Percentiles rank a stretch among this genome's conserved stretches.
These are phyloP conservation scores for Lachnellula occidentalis DNA, from an alignment of 2,329 filamentous ascomycete species.

Conservation along the genomic window DNA sequence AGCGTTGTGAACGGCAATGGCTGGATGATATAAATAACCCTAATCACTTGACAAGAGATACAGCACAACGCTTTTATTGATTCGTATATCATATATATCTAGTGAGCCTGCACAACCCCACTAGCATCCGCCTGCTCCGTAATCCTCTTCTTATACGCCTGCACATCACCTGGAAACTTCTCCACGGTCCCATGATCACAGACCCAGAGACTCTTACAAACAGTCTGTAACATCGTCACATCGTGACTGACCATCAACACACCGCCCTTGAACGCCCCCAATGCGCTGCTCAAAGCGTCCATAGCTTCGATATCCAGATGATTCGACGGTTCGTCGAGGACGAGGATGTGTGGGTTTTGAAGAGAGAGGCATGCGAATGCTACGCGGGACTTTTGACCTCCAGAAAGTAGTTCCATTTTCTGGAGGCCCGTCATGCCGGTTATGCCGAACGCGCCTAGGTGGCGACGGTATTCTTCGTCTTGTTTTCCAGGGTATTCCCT, in stretches of 20 bases:
- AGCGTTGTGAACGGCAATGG: too few species aligned
- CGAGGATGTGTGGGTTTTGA: slow-evolving; percentile 91
- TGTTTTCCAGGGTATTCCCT: slow-evolving; percentile 84
- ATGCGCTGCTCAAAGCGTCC: slow-evolving; percentile 83
- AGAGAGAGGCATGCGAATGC: slow-evolving; percentile 95
- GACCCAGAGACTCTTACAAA: slow-evolving; percentile 93
- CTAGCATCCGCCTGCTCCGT: slow-evolving; percentile 79
- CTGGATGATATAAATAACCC: too few species aligned
- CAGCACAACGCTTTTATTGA: background rate
- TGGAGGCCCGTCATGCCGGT: slow-evolving; percentile 95
- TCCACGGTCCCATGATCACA: slow-evolving; percentile 91
- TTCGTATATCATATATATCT: background rate
- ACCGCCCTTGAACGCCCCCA: slow-evolving; percentile 84
- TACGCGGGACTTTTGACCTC: slow-evolving; percentile 97
- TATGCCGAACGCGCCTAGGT: slow-evolving; percentile 83
- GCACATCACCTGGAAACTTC: slow-evolving; percentile 92
- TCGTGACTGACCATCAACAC: slow-evolving; percentile 99
- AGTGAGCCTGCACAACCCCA: slow-evolving; percentile 57
- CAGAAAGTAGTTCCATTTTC: slow-evolving; percentile 89
- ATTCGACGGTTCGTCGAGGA: slow-evolving; percentile 97
- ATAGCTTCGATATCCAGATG: slow-evolving; percentile 97
- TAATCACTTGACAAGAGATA: too few species aligned
- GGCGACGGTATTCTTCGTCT: slow-evolving; percentile 94
- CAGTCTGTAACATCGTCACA: slow-evolving; percentile 95
- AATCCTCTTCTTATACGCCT: slow-evolving; percentile 97